Percentiles rank a stretch among this genome's conserved stretches.
Evolutionary conservation across 768 basidiomycete species (phyloP).

Genomic region (Tulasnella calospora): DNA sequence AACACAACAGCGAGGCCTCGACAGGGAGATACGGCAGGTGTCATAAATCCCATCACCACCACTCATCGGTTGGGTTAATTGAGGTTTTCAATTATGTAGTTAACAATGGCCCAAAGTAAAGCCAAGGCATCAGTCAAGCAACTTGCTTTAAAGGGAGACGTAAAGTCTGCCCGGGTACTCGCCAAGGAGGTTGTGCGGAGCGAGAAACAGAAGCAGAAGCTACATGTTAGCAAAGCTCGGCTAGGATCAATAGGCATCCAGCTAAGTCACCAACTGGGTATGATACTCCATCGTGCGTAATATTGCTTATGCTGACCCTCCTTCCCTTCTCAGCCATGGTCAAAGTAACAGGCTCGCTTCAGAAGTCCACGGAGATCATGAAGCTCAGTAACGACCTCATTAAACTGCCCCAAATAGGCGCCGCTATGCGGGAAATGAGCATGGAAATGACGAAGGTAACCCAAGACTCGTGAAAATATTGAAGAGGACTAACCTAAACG

Average conservation of each 20-base stretch:
- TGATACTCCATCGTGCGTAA: constrained; percentile 33
- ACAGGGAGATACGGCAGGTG: constrained; percentile 95
- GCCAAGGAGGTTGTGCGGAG: constrained; percentile 93
- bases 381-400: constrained; percentile 90
- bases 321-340: constrained; percentile 62
- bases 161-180: constrained; percentile 86
- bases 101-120: constrained; percentile 77
- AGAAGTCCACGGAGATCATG: constrained; percentile 99
- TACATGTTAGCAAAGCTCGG: constrained; percentile 89
- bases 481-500: background rate
- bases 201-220: constrained; percentile 86
- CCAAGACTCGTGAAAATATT: background rate
- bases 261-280: constrained; percentile 86
- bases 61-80: background rate
- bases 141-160: constrained; percentile 84
- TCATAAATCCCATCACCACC: background rate
- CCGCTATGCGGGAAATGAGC: constrained; percentile 93
- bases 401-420: constrained; percentile 87
- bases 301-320: constrained; percentile 5
- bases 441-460: constrained; percentile 98
- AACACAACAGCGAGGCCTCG: constrained; percentile 72
- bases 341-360: constrained; percentile 95
- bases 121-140: constrained; percentile 78
- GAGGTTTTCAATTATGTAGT: constrained; percentile 42
- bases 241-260: constrained; percentile 87